Base-by-base conservation (phyloP, 1,284 basidiomycete species). In the Trichosporon coremiiforme region DNA sequence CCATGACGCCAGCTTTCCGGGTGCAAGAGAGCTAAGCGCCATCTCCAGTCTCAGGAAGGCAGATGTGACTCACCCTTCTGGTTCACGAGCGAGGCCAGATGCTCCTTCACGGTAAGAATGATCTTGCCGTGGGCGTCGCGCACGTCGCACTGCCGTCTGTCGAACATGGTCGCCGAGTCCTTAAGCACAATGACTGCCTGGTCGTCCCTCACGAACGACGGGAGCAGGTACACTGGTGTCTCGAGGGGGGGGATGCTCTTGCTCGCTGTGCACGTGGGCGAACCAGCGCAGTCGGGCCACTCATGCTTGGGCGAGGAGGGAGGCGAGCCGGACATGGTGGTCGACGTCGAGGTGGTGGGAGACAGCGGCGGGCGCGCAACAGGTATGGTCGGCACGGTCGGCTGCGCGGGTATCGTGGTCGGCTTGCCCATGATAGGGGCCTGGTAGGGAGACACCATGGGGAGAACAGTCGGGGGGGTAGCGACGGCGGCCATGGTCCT, bases 121-220 rank as follows among this genome's bases (percentile, higher is more conserved):
- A 60, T 60, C 31, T 12, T 33, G 31, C 57, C 57, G 31, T 60
- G 57, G 8, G 57, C 57, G 8, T 60, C 57, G 57, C 57, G 57
- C 31, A 60, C 57, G 57, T 60, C 57, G 57, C 57, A 60, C 57
- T 33, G 57, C 29, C 57, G 29, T 15, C 17, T 33, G 57, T 60
- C 57, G 31, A 60, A 60, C 57, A 60, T 60, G 29, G 57, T 60
- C 31, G 31, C 31, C 31, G 57, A 13, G 31, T 35, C 57, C 31
- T 60, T 60, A 31, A 60, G 57, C 57, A 60, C 57, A n/a, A 60
- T 60, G 57, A 60, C n/a, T 3, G 57, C n/a, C 57, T 60, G 57
- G 29, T 60, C 57, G 57, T 60, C 57, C 15, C 57, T 29, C 29
- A 60, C 57, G 9, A 60, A 60, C 13, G 17, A 33, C 13, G 57